Evolutionary conservation across 1,139 yeast species (phyloP).

Genomic region (Schwanniomyces etchellsii): DNA sequence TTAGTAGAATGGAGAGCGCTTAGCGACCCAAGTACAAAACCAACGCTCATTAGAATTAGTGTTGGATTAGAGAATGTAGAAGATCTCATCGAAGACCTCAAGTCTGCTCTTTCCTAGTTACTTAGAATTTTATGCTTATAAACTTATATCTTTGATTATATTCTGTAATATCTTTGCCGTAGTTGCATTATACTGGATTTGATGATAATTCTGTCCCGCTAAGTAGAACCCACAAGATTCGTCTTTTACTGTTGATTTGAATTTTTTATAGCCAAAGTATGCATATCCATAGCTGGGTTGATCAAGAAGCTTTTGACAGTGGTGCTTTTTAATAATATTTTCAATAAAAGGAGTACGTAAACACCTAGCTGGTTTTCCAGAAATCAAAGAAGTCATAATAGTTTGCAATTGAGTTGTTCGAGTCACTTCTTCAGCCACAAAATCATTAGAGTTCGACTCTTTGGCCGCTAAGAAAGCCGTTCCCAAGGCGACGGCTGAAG

Average conservation of each 20-base stretch:
- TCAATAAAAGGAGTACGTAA: conserved; percentile 27
- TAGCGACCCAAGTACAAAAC: conserved; percentile 54
- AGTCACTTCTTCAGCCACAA: conserved; percentile 9
- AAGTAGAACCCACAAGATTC: conserved; percentile 22
- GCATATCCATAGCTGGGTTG: conserved; percentile 34
- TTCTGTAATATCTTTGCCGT: neutral
- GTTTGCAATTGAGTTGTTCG: conserved; percentile 14
- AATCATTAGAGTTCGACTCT: conserved; percentile 20
- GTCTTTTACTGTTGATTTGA: conserved; percentile 10
- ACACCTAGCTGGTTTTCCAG: conserved; percentile 37
- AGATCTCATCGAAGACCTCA: conserved; percentile 66
- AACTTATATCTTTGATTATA: neutral
- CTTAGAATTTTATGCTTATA: neutral
- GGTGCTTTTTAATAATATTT: conserved; percentile 5
- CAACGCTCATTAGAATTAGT: conserved; percentile 63
- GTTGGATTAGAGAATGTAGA: conserved; percentile 72
- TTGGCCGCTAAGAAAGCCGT: conserved; percentile 35
- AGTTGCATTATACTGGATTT: neutral
- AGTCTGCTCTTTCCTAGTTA: conserved; percentile 14
- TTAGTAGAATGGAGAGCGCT: conserved; percentile 87
- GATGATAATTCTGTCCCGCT: neutral
- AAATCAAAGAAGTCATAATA: conserved; percentile 27
- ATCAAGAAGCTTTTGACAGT: conserved; percentile 5
- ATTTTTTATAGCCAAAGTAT: conserved; percentile 27
- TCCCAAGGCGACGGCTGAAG: conserved; percentile 44